These are phyloP conservation scores for Warburgia ugandensis DNA, from an alignment of 164 flowering plant species.

Conservation along the genomic window DNA sequence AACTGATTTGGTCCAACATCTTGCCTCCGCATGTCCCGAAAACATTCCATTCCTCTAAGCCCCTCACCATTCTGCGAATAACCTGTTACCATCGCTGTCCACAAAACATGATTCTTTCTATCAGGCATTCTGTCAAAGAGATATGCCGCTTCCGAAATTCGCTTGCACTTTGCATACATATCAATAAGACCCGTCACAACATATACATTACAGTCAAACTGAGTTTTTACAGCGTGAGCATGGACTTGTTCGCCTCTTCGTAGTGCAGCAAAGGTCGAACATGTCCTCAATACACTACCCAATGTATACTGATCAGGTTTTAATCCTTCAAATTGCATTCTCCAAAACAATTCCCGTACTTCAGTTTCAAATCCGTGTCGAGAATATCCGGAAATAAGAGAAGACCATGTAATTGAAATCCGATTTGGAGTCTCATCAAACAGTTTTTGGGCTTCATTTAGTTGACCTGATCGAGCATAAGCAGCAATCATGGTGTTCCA, in stretches of 20 bases:
- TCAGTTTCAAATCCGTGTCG: constrained; percentile 35
- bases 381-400: constrained; percentile 68
- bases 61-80: constrained; percentile 60
- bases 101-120: constrained; percentile 45
- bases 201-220: constrained; percentile 36
- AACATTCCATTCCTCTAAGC: constrained; percentile 32
- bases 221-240: constrained; percentile 43
- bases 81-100: constrained; percentile 85
- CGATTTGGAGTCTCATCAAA: constrained; percentile 37
- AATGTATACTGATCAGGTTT: constrained; percentile 55
- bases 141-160: constrained; percentile 47
- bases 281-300: constrained; percentile 60
- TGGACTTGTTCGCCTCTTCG: constrained; percentile 58
- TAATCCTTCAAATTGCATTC: constrained; percentile 65
- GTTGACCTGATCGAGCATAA: constrained; percentile 48
- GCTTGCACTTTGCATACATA: constrained; percentile 67
- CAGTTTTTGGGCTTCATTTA: constrained; percentile 48
- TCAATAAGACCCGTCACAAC: constrained; percentile 75
- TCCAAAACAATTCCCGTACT: constrained; percentile 44
- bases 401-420: constrained; percentile 63
- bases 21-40: constrained; percentile 42
- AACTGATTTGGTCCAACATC: constrained; percentile 61
- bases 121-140: constrained; percentile 36
- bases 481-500: constrained; percentile 80
- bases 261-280: constrained; percentile 32